Conservation (phyloP, 371 early-diverging fungal genomes). For the Fennellomyces sp. region DNA sequence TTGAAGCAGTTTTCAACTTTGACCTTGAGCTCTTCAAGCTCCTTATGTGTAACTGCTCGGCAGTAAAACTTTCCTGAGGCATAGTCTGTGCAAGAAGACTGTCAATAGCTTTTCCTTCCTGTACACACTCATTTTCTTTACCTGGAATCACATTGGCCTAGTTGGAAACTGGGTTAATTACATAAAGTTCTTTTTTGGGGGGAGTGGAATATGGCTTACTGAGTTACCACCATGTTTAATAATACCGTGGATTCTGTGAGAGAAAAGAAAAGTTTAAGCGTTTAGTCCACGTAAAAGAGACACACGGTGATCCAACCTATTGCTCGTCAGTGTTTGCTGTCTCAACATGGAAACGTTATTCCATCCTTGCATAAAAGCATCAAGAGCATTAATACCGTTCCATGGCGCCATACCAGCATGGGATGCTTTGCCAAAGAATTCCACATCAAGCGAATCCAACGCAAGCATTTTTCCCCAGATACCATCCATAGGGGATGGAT, state of each 20-base stretch:
- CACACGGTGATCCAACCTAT: conserved; percentile 26
- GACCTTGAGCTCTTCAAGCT: conserved; percentile 50
- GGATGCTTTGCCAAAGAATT: conserved; percentile 66
- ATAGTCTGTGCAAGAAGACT: conserved; percentile 44
- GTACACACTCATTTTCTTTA: neutral
- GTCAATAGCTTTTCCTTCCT: too few species aligned
- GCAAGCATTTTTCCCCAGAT: conserved; percentile 42
- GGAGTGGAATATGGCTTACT: conserved; percentile 36
- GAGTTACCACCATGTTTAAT: conserved; percentile 71
- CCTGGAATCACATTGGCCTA: conserved; percentile 58
- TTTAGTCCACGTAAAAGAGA: neutral
- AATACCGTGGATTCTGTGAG: conserved; percentile 70
- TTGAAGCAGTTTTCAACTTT: conserved; percentile 62
- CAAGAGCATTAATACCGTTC: conserved; percentile 80
- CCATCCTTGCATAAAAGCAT: conserved; percentile 66
- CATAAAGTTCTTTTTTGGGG: neutral
- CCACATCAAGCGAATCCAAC: conserved; percentile 44
- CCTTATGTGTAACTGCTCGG: conserved; percentile 55
- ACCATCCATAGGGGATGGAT: conserved; percentile 31
- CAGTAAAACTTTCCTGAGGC: conserved; percentile 56
- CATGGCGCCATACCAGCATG: conserved; percentile 62
- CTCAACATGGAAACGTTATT: conserved; percentile 66
- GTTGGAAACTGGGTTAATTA: neutral
- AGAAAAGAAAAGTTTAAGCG: neutral
- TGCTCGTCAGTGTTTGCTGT: conserved; percentile 67